phyloP scores from a whole-genome alignment of 768 basidiomycete genomes.

The Mycena venus region DNA sequence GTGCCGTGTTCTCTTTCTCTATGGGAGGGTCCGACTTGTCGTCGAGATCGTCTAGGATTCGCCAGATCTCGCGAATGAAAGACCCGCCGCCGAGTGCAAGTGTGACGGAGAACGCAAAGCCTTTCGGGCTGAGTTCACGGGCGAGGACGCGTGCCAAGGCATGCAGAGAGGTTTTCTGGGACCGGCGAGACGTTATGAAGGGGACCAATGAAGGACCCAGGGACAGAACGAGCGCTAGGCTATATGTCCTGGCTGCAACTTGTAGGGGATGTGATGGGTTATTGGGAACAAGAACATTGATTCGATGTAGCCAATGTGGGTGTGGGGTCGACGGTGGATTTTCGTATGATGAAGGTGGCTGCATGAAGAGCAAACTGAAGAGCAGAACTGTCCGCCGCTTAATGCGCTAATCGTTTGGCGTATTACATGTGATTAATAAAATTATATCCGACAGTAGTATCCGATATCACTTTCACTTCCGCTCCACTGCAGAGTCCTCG shows the following conservation, averaged over 20 bases:
- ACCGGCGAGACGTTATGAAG: constrained; percentile 54
- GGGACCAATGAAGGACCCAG: constrained; percentile 77
- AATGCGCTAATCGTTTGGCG: neutral
- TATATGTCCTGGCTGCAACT: constrained; percentile 76
- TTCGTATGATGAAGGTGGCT: neutral
- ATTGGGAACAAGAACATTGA: constrained; percentile 42
- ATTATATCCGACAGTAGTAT: neutral
- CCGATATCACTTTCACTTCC: neutral
- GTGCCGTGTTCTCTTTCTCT: neutral
- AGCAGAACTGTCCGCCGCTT: no score
- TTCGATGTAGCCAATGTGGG: constrained; percentile 25
- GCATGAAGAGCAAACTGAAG: neutral
- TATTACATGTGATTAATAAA: constrained; percentile 22
- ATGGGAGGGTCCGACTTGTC: neutral
- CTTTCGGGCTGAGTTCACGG: constrained; percentile 70
- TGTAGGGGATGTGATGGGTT: constrained; percentile 66
- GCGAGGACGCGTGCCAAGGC: constrained; percentile 56
- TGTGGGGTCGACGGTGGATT: neutral
- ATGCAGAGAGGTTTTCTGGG: constrained; percentile 28
- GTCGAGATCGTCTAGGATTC: constrained; percentile 33
- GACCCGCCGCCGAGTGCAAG: constrained; percentile 76
- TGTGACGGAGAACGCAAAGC: constrained; percentile 80
- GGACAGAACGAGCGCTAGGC: constrained; percentile 72
- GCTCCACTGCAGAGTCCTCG: neutral
- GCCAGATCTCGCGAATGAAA: constrained; percentile 63